These are phyloP conservation scores for Pichia cephalocereana DNA, from an alignment of 805 yeast species.

Conservation along the genomic window DNA sequence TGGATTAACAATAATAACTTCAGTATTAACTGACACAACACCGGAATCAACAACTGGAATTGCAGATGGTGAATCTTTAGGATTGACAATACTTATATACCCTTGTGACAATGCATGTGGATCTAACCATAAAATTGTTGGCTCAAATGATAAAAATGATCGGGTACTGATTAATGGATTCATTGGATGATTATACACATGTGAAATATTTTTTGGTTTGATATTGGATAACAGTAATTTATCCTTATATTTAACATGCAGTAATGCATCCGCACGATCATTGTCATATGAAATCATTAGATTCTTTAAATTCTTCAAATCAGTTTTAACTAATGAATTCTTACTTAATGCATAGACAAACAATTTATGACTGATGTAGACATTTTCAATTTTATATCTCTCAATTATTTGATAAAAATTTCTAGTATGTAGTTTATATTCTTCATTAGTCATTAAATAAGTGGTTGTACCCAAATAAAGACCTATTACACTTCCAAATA, in stretches of 20 bases:
- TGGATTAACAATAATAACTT: constrained; percentile 90
- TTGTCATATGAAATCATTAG: constrained; percentile 68
- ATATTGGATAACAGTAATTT: constrained; percentile 58
- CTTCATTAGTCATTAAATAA: constrained; percentile 66
- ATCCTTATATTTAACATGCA: constrained; percentile 48
- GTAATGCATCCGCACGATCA: constrained; percentile 58
- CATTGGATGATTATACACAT: constrained; percentile 68
- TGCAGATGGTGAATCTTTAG: constrained; percentile 57
- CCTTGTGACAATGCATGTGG: constrained; percentile 89
- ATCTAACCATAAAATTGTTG: constrained; percentile 79
- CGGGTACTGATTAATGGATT: constrained; percentile 81
- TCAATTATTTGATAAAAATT: constrained; percentile 63
- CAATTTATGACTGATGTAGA: constrained; percentile 78
- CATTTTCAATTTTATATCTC: constrained; percentile 74
- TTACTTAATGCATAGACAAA: constrained; percentile 57
- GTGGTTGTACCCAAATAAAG: constrained; percentile 83
- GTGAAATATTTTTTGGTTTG: constrained; percentile 59
- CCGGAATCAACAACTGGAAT: constrained; percentile 88
- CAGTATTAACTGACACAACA: constrained; percentile 90
- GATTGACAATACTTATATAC: constrained; percentile 67
- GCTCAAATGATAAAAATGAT: constrained; percentile 81
- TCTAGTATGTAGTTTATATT: constrained; percentile 65
- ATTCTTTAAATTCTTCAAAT: constrained; percentile 43
- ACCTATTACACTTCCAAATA: constrained; percentile 79
- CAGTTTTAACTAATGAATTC: constrained; percentile 2